Conservation (phyloP, 2,329 filamentous ascomycete species). For the Helotiales sp. region DNA sequence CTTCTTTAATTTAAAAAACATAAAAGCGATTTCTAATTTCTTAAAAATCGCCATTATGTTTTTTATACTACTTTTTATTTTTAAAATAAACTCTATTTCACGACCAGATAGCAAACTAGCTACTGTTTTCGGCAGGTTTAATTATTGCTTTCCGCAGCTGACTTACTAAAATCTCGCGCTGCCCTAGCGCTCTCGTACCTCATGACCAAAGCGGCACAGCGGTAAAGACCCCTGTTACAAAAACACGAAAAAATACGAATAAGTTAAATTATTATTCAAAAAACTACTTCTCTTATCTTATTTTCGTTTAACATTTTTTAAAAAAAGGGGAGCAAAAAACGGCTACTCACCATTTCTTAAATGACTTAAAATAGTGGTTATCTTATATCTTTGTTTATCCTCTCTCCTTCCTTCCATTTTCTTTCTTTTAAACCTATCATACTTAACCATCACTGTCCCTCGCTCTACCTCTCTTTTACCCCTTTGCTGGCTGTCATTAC, state of each 20-base stretch:
- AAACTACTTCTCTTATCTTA: constrained; percentile 25
- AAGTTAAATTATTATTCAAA: constrained; percentile 26
- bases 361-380: constrained; percentile 27
- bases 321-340: constrained; percentile 23
- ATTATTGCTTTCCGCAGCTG: constrained; percentile 31
- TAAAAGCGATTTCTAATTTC: no score
- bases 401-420: no score
- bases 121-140: constrained; percentile 32
- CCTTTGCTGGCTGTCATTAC: no score
- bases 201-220: constrained; percentile 31
- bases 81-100: constrained; percentile 26
- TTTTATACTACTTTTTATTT: no score
- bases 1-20: no score
- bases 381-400: constrained; percentile 29
- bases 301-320: constrained; percentile 19
- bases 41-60: no score
- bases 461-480: no score
- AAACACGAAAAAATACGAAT: constrained; percentile 17
- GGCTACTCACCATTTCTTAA: constrained; percentile 20
- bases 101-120: constrained; percentile 30
- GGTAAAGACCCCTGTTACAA: constrained; percentile 15
- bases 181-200: constrained; percentile 30
- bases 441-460: no score
- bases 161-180: no score
- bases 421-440: no score